Conservation (phyloP, 176 grass and related monocot species). For the Zea luxurians region DNA sequence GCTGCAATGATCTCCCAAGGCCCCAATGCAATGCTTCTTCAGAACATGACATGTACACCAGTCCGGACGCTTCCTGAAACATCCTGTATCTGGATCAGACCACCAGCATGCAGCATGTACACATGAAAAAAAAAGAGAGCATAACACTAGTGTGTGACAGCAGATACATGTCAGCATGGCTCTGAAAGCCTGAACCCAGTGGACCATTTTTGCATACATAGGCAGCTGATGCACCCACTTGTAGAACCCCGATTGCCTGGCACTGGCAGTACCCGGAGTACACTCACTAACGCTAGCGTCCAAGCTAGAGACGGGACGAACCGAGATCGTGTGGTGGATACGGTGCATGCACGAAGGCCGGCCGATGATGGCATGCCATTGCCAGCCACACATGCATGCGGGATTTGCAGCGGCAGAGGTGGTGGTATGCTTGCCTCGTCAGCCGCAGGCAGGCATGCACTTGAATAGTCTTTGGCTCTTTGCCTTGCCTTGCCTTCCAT, state of each 20-base stretch:
- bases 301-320: constrained; percentile 25
- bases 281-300: constrained; percentile 24
- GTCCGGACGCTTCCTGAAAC: constrained; percentile 11
- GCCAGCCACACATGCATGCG: constrained; percentile 10
- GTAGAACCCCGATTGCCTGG: constrained; percentile 29
- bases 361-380: constrained; percentile 8
- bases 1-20: not conserved
- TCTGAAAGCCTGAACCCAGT: not conserved
- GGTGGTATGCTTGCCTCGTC: constrained; percentile 11
- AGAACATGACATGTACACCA: constrained; percentile 16
- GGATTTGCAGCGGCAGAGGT: not conserved
- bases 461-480: no score
- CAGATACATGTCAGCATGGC: not conserved
- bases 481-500: no score
- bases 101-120: not conserved
- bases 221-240: constrained; percentile 26
- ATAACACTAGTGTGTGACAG: not conserved
- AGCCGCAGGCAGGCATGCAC: not conserved
- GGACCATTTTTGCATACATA: not conserved
- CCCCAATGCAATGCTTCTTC: not conserved
- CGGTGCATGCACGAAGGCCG: constrained; percentile 29
- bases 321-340: constrained; percentile 40
- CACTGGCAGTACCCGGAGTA: not conserved
- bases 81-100: not conserved
- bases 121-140: not conserved